Evolutionary conservation across 1,284 basidiomycete species (phyloP), one percentile per base, ranked within the genome.

Genomic region (Sanghuangporus sanghuang): DNA sequence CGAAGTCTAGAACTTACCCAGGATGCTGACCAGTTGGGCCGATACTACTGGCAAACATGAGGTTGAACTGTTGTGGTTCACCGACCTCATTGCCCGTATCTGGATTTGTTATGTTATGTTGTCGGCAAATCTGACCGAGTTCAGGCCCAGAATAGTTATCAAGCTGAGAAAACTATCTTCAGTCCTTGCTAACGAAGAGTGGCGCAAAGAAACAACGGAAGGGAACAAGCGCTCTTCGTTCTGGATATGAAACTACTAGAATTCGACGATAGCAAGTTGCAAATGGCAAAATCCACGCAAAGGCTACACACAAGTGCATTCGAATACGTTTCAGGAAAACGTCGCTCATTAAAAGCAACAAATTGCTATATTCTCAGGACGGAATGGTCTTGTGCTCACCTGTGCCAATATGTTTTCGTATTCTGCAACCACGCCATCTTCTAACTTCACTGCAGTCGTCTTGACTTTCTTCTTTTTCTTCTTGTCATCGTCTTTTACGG

Each of bases 41-140:
- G 73, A 99, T 99, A 77, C 89, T 92, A 71, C 90, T 93, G 63
- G 94, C 88, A 77, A 99, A 99, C 97, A 99, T 99, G 72, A 99
- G 85, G 79, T 99, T 99, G 82, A 99, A 99, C 75, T 92, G 89
- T 73, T 95, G 90, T 2, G 97, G 97, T 73, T 96, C 93, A 55
- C 90, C 82, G 40, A 99, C 89, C 71, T 92, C 89, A 76, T 99
- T 98, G 73, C 86, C 91, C 1, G 95, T 96, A 70, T 93, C 93
- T 4, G 97, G 97, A 72, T 96, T 96, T 56, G 84, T 82, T 73
- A 99, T 92, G 65, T 88, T 82, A 79, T 93, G 81, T 72, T 89
- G 92, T 61, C 82, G 82, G 77, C 95, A 95, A 57, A 99, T 83
- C 70, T 92, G 86, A 63, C 96, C 95, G 57, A 99, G 85, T 72